These are phyloP conservation scores for Tylopilus sp. DNA, from an alignment of 1,284 basidiomycete genomes.

Conservation along the genomic window DNA sequence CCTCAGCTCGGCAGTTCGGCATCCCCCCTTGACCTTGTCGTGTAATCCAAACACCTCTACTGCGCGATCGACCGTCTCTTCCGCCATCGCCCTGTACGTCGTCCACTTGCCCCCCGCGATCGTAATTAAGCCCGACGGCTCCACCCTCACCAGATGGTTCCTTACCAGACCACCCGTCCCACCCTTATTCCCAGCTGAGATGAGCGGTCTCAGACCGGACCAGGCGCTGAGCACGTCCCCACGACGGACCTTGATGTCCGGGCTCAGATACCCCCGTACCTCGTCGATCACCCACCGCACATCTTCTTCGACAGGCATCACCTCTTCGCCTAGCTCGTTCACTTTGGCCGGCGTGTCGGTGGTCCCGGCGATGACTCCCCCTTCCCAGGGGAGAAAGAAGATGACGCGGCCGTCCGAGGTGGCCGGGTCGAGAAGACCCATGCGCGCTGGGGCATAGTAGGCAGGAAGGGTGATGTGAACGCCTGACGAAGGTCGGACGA, in stretches of 20 bases:
- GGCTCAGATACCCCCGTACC: slow-evolving; percentile 82
- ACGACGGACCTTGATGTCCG: slow-evolving; percentile 90
- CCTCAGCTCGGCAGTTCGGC: slow-evolving; percentile 79
- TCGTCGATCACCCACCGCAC: slow-evolving; percentile 97
- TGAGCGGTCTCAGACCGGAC: slow-evolving; percentile 87
- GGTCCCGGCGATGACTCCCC: slow-evolving; percentile 95
- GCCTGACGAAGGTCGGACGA: slow-evolving; percentile 90
- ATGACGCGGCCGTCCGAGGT: slow-evolving; percentile 97
- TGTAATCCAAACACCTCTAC: slow-evolving; percentile 74
- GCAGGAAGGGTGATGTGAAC: slow-evolving; percentile 96
- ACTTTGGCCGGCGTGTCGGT: slow-evolving; percentile 86
- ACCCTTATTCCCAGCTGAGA: slow-evolving; percentile 62
- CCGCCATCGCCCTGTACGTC: slow-evolving; percentile 94
- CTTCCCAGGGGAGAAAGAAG: slow-evolving; percentile 99
- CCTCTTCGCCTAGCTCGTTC: slow-evolving; percentile 58
- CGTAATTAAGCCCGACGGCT: slow-evolving; percentile 80
- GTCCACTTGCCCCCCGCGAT: slow-evolving; percentile 99
- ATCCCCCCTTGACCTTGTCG: slow-evolving; percentile 55
- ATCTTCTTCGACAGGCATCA: slow-evolving; percentile 87
- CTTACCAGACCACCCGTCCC: slow-evolving; percentile 89
- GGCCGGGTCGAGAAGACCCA: slow-evolving; percentile 94
- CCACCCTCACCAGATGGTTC: slow-evolving; percentile 90
- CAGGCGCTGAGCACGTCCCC: slow-evolving; percentile 98
- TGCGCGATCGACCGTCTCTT: slow-evolving; percentile 91
- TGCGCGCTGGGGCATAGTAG: slow-evolving; percentile 93